phyloP scores from a whole-genome alignment of 202 grass and related monocot species.

The Schoenoplectus tabernaemontani region DNA sequence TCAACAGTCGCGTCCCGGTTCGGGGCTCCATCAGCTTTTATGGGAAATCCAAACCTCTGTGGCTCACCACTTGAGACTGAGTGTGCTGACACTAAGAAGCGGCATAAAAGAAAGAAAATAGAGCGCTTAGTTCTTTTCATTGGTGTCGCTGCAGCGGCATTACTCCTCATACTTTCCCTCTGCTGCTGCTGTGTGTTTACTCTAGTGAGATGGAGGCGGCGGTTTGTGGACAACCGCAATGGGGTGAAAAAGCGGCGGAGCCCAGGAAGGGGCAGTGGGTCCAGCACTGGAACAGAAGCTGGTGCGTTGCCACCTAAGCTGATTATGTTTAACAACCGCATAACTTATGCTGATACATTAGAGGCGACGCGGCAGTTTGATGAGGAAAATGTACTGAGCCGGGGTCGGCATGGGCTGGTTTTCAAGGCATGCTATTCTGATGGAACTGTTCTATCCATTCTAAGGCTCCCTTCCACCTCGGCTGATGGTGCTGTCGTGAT shows the following conservation, averaged over 20 bases:
- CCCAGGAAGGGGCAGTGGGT: constrained; percentile 83
- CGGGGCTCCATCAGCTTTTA: constrained; percentile 38
- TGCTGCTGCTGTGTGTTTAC: constrained; percentile 70
- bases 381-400: constrained; percentile 91
- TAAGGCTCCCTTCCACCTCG: constrained; percentile 78
- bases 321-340: constrained; percentile 89
- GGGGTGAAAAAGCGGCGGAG: constrained; percentile 85
- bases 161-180: constrained; percentile 40
- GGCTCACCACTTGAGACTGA: constrained; percentile 58
- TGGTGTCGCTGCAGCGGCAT: constrained; percentile 34
- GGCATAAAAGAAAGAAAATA: constrained; percentile 31
- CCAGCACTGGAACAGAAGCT: constrained; percentile 57
- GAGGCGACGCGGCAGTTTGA: constrained; percentile 88
- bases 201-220: constrained; percentile 63
- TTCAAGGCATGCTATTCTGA: constrained; percentile 97
- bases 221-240: constrained; percentile 60
- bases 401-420: constrained; percentile 83
- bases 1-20: constrained; percentile 62
- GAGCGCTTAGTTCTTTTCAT: constrained; percentile 50
- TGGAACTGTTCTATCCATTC: constrained; percentile 83
- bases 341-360: constrained; percentile 75
- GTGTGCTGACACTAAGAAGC: constrained; percentile 36
- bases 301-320: constrained; percentile 58
- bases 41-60: constrained; percentile 61
- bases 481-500: constrained; percentile 81